phyloP scores from a whole-genome alignment of 1,284 basidiomycete genomes.

The Ceratobasidium theobromae region DNA sequence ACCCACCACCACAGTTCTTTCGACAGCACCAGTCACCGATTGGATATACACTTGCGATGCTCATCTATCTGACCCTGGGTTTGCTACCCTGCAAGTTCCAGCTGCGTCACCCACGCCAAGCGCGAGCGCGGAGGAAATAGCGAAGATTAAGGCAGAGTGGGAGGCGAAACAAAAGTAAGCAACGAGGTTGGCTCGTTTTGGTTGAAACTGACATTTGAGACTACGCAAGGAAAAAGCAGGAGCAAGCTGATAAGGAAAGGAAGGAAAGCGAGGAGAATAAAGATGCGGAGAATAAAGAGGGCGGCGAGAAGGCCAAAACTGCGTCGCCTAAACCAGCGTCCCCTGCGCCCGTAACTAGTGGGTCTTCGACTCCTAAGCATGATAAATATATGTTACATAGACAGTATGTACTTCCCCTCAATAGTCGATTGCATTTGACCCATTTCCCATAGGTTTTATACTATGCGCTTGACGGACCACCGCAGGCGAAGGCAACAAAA shows the following conservation, averaged over 20 bases:
- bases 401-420: slow-evolving; percentile 3
- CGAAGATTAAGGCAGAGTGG: slow-evolving; percentile 73
- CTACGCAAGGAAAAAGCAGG: slow-evolving; percentile 32
- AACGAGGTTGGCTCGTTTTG: neutral
- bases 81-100: slow-evolving; percentile 57
- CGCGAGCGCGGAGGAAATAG: slow-evolving; percentile 66
- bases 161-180: slow-evolving; percentile 58
- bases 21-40: slow-evolving; percentile 71
- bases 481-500: slow-evolving; percentile 30
- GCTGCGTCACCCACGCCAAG: slow-evolving; percentile 47
- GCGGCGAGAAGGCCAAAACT: slow-evolving; percentile 39
- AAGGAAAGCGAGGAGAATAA: slow-evolving; percentile 54
- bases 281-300: slow-evolving; percentile 46
- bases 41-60: slow-evolving; percentile 70
- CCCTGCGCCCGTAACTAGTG: slow-evolving; percentile 15
- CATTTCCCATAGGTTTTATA: slow-evolving; percentile 7
- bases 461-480: slow-evolving; percentile 32
- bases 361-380: slow-evolving; percentile 30
- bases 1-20: slow-evolving; percentile 70
- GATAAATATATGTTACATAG: slow-evolving; percentile 33
- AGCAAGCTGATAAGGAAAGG: slow-evolving; percentile 42
- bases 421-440: neutral
- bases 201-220: neutral
- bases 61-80: slow-evolving; percentile 69
- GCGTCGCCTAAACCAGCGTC: slow-evolving; percentile 24